Base-by-base conservation (phyloP, 768 basidiomycete genomes). In the Phylloporus sp. region DNA sequence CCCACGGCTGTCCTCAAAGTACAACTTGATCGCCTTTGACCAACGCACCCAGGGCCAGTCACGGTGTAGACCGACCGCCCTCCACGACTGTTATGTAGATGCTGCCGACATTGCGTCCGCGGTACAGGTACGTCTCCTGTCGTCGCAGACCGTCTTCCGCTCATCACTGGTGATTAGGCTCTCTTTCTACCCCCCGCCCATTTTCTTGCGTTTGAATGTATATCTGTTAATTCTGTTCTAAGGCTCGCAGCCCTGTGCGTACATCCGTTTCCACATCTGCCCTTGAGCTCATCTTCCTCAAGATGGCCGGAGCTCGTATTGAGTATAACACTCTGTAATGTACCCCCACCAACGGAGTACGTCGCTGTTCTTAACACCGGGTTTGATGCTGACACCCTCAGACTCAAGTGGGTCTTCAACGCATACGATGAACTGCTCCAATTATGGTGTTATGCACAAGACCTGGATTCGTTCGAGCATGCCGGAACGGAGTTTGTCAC, bases 21-120 rank as follows among this genome's bases (percentile, higher is more conserved):
- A 77, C 68, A 91, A 91, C 62, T 64, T 91, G 27, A 82, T 91
- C 55, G 85, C 85, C 6, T 85, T 90, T 63, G 88, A 91, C 65
- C 79, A 80, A 59, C 81, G 89, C 11, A 75, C 77, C 10, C 74
- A 75, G 24, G 88, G 88, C 13, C 76, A 72, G 64, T 85, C 85
- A 4, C 65, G 67, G 3, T 77, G 72, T 54, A 75, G 80, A 47
- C 78, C 77, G 4, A 80, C 70, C 44, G 79, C 76, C 8, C 70
- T 73, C 41, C 82, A 85, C 60, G 88, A 91, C 67, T 79, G 76
- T 52, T 91, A 86, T 81, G 86, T 89, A 7, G 81, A 87, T 36
- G 86, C 88, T 2, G 89, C 87, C 31, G 88, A 91, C 71, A 60
- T 91, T 32, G 88, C 85, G 4, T 74, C 79, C 15, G 82, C 80